A percentile compares a stretch with the other conserved stretches of the same genome.
These are phyloP conservation scores for Fomitopsis serialis DNA, from an alignment of 768 basidiomycete genomes.

Conservation along the genomic window DNA sequence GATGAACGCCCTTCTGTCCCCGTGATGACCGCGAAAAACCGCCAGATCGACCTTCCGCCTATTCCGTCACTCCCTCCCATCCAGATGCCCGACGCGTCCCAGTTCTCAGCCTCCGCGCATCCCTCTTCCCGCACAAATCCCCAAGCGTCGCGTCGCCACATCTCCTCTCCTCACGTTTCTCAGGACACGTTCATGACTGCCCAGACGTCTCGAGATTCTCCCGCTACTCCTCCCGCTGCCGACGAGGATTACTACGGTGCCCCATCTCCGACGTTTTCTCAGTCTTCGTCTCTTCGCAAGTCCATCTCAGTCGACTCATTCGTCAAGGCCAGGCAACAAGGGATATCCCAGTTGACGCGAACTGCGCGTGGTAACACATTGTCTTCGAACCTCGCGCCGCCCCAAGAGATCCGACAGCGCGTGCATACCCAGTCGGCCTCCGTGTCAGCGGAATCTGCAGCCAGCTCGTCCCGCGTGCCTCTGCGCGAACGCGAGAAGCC, in stretches of 20 bases:
- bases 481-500: constrained; percentile 20
- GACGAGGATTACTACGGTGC: background rate
- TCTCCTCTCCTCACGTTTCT: constrained; percentile 18
- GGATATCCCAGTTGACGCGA: constrained; percentile 3
- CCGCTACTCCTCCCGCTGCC: constrained; percentile 1
- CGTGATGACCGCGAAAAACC: constrained; percentile 18
- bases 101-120: constrained; percentile 9
- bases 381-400: constrained; percentile 12
- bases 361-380: constrained; percentile 15
- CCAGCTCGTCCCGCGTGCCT: constrained; percentile 26
- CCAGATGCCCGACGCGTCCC: constrained; percentile 31
- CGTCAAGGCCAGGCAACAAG: constrained; percentile 28
- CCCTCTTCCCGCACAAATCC: constrained; percentile 32
- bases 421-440: constrained; percentile 10
- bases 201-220: constrained; percentile 14
- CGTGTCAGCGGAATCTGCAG: constrained; percentile 26
- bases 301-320: constrained; percentile 79
- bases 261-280: constrained; percentile 21
- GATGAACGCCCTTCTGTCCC: constrained; percentile 2
- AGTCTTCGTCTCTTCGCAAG: constrained; percentile 52
- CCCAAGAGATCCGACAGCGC: constrained; percentile 12
- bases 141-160: constrained; percentile 40
- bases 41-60: constrained; percentile 24
- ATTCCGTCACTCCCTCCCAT: constrained; percentile 43
- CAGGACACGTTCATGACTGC: constrained; percentile 24